These are phyloP conservation scores for Sanghuangporus baumii DNA, from an alignment of 1,284 basidiomycete species.

Conservation along the genomic window DNA sequence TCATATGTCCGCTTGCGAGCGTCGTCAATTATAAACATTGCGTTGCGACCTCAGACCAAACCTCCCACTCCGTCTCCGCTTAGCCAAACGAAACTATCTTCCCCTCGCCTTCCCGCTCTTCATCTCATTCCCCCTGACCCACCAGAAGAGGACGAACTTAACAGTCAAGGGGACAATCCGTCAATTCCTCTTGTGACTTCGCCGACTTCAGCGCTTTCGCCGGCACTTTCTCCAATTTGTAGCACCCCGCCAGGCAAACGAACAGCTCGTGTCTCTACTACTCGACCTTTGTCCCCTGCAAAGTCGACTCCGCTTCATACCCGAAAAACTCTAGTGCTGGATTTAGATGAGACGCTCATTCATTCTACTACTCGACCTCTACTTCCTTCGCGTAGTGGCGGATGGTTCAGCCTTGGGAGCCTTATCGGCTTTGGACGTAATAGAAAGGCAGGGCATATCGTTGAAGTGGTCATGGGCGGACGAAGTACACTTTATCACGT, in stretches of 20 bases:
- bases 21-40: conserved; percentile 6
- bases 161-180: not conserved
- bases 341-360: conserved; percentile 96
- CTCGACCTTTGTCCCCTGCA: conserved; percentile 16
- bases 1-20: conserved; percentile 5
- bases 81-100: conserved; percentile 14
- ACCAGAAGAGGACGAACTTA: not conserved
- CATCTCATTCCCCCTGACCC: conserved; percentile 12
- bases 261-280: conserved; percentile 3
- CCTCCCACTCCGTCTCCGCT: conserved; percentile 15
- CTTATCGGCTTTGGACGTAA: conserved; percentile 44
- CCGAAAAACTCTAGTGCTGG: conserved; percentile 90
- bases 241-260: conserved; percentile 11
- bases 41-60: conserved; percentile 6
- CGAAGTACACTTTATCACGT: conserved; percentile 94
- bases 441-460: conserved; percentile 78
- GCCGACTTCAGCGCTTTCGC: not conserved
- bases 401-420: conserved; percentile 55
- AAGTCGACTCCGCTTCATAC: conserved; percentile 60
- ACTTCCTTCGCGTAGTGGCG: conserved; percentile 41
- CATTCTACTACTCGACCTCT: conserved; percentile 90
- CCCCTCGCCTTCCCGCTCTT: conserved; percentile 5
- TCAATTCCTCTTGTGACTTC: not conserved
- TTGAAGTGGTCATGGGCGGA: conserved; percentile 93
- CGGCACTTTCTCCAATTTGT: conserved; percentile 21